These are phyloP conservation scores for Myxozyma vanderwaltii DNA, from an alignment of 805 yeast species.

Conservation along the genomic window DNA sequence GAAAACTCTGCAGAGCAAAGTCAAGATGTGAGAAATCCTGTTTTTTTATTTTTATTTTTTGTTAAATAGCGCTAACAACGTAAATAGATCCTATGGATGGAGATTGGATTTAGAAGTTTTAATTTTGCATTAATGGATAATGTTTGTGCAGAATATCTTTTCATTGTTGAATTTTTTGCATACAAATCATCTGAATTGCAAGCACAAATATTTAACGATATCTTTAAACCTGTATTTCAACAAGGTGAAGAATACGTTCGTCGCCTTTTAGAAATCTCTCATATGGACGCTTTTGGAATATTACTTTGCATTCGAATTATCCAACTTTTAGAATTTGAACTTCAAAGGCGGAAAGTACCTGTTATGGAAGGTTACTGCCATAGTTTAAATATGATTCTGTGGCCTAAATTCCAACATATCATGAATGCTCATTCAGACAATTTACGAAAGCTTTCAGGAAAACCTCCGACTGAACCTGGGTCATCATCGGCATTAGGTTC, in stretches of 20 bases:
- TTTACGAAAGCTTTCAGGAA: slow-evolving; percentile 49
- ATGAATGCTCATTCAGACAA: slow-evolving; percentile 78
- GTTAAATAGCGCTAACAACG: not conserved
- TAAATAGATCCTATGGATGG: slow-evolving; percentile 58
- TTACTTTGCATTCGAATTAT: slow-evolving; percentile 71
- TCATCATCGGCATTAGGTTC: not conserved
- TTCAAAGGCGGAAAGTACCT: slow-evolving; percentile 71
- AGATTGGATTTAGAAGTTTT: slow-evolving; percentile 71
- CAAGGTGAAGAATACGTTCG: slow-evolving; percentile 55
- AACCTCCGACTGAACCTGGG: slow-evolving; percentile 10
- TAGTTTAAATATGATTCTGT: slow-evolving; percentile 63
- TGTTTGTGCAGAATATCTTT: slow-evolving; percentile 72
- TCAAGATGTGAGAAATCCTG: slow-evolving; percentile 45
- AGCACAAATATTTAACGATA: slow-evolving; percentile 45
- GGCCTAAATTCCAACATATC: slow-evolving; percentile 83
- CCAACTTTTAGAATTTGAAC: slow-evolving; percentile 62
- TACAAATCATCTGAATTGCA: slow-evolving; percentile 32
- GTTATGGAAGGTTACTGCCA: slow-evolving; percentile 71
- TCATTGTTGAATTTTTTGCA: slow-evolving; percentile 68
- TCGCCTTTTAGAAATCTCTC: slow-evolving; percentile 40
- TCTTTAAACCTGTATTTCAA: slow-evolving; percentile 56
- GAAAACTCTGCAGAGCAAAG: slow-evolving; percentile 84
- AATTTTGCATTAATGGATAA: slow-evolving; percentile 75
- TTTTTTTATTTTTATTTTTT: not conserved
- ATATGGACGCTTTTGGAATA: slow-evolving; percentile 75